Evolutionary conservation across 257 asterid genomes (phyloP).

Genomic region (Capsicum pubescens): DNA sequence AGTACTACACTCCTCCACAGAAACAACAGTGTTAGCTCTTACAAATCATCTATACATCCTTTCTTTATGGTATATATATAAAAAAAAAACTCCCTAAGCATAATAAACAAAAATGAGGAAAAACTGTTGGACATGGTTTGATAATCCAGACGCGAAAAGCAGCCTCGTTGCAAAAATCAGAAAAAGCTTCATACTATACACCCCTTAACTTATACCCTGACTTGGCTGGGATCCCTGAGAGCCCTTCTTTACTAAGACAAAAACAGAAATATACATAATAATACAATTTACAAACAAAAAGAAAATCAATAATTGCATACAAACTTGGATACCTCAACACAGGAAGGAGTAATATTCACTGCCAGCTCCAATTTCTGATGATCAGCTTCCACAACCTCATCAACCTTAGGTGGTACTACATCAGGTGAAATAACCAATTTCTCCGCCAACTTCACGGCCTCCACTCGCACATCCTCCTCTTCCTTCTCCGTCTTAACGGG

Average conservation of each 20-base stretch:
- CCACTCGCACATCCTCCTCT: slow-evolving; percentile 8
- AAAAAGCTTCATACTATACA: neutral
- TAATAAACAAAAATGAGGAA: slow-evolving; percentile 8
- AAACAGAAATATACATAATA: neutral
- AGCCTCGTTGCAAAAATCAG: neutral
- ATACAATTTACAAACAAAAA: neutral
- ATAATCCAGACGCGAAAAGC: neutral
- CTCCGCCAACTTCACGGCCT: slow-evolving; percentile 15
- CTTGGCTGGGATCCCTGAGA: neutral
- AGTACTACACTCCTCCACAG: neutral
- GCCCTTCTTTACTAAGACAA: slow-evolving; percentile 10
- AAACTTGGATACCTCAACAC: neutral
- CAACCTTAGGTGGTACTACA: slow-evolving; percentile 16
- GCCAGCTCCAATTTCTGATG: slow-evolving; percentile 34
- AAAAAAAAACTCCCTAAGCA: neutral
- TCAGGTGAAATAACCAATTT: slow-evolving; percentile 19
- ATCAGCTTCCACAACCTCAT: slow-evolving; percentile 11
- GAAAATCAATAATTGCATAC: neutral
- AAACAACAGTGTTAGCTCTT: neutral
- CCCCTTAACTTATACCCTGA: neutral
- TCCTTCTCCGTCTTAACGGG: slow-evolving; percentile 14
- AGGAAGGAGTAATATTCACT: slow-evolving; percentile 24
- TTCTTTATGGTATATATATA: neutral
- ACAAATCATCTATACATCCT: slow-evolving; percentile 10
- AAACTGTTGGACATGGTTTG: neutral